Evolutionary conservation across 2,329 filamentous ascomycete genomes (phyloP).

Genomic region (Hymenoscyphus linearis): DNA sequence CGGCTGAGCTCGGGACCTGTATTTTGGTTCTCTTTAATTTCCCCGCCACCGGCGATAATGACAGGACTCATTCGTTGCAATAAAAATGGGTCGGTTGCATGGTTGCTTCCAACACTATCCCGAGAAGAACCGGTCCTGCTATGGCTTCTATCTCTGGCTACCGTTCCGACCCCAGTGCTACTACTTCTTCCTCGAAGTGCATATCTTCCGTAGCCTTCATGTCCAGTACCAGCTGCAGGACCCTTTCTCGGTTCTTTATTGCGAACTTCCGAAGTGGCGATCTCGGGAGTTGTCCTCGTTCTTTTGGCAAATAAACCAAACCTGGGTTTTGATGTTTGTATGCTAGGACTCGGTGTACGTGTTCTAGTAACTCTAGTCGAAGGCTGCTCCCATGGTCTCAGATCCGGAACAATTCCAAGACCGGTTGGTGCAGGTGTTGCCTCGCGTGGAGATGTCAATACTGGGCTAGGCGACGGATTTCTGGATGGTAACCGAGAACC

Average conservation of each 20-base stretch:
- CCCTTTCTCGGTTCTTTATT: constrained; percentile 64
- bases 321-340: constrained; percentile 53
- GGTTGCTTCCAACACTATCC: constrained; percentile 43
- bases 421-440: constrained; percentile 27
- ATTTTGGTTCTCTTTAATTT: constrained; percentile 56
- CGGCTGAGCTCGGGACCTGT: constrained; percentile 43
- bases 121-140: constrained; percentile 42
- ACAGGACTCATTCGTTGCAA: constrained; percentile 60
- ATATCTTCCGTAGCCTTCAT: constrained; percentile 75
- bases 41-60: constrained; percentile 57
- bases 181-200: constrained; percentile 58
- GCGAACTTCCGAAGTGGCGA: constrained; percentile 45
- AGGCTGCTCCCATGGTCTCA: constrained; percentile 20
- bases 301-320: constrained; percentile 76
- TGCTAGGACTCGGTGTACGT: constrained; percentile 50
- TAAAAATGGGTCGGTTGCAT: constrained; percentile 50
- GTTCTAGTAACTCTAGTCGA: constrained; percentile 30
- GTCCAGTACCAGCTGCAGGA: constrained; percentile 85
- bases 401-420: constrained; percentile 29
- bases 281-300: constrained; percentile 56
- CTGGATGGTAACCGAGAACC: constrained; percentile 33
- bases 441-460: constrained; percentile 29
- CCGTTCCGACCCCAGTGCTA: constrained; percentile 45
- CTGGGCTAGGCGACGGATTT: constrained; percentile 31
- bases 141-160: constrained; percentile 35